Percentiles rank a stretch among this genome's conserved stretches.
phyloP scores from a whole-genome alignment of 148 eudicot species.

The Persicaria maculosa region DNA sequence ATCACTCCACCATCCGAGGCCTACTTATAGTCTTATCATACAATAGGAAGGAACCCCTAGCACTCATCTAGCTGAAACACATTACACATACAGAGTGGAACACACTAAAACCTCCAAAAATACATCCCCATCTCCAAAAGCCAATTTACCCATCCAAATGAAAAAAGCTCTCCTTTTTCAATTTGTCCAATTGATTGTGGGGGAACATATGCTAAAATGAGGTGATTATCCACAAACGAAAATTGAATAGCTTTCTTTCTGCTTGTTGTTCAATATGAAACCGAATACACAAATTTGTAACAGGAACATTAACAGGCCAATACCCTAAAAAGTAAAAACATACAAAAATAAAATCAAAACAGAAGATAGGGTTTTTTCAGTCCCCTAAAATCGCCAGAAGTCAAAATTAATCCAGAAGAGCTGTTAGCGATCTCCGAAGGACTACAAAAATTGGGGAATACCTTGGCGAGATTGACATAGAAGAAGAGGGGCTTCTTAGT shows the following conservation, averaged over 20 bases:
- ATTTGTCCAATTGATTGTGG: not conserved
- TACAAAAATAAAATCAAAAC: not conserved
- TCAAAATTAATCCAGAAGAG: not conserved
- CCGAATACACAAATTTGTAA: not conserved
- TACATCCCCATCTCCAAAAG: not conserved
- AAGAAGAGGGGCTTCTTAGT: constrained; percentile 64
- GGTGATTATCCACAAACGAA: not conserved
- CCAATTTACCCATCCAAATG: too few relatives aligned
- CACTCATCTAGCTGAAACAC: too few relatives aligned
- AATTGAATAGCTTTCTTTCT: not conserved
- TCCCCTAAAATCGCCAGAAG: not conserved
- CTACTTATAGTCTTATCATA: too few relatives aligned
- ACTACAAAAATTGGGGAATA: not conserved
- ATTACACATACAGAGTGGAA: too few relatives aligned
- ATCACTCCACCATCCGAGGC: not conserved
- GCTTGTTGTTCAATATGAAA: not conserved
- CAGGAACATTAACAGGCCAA: not conserved
- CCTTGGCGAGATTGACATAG: constrained; percentile 68
- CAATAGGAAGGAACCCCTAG: too few relatives aligned
- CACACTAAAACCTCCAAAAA: not conserved
- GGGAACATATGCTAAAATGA: not conserved
- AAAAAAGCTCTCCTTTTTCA: not conserved
- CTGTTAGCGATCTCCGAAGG: not conserved
- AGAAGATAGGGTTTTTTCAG: not conserved
- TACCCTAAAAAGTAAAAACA: not conserved